These are phyloP conservation scores for Debaryomycetaceae sp. DNA, from an alignment of 1,139 yeast species.

Conservation along the genomic window DNA sequence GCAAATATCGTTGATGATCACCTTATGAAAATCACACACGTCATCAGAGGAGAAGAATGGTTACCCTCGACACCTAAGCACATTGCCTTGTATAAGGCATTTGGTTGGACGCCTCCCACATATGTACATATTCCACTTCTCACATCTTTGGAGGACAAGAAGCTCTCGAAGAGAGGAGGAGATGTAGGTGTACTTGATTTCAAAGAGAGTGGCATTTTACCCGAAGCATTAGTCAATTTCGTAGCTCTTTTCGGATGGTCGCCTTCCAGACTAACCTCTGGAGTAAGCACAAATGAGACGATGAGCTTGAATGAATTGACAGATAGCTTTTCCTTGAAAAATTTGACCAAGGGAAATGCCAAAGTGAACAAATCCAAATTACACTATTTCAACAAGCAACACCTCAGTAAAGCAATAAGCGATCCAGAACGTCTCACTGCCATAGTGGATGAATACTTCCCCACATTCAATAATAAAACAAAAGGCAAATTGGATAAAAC, in stretches of 20 bases:
- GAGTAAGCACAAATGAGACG: conserved; percentile 57
- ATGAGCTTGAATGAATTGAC: conserved; percentile 54
- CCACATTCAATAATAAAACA: conserved; percentile 14
- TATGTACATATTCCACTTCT: conserved; percentile 88
- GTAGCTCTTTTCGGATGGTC: conserved; percentile 95
- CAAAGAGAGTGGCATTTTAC: conserved; percentile 62
- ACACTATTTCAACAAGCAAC: conserved; percentile 69
- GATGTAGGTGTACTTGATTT: conserved; percentile 68
- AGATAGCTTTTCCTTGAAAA: conserved; percentile 50
- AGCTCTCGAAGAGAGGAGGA: conserved; percentile 81
- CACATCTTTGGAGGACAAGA: conserved; percentile 72
- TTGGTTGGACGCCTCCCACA: conserved; percentile 81
- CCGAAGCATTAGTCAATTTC: conserved; percentile 85
- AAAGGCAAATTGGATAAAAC: conserved; percentile 14
- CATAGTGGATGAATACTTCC: conserved; percentile 29
- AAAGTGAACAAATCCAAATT: conserved; percentile 81
- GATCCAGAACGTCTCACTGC: conserved; percentile 27
- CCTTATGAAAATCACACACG: conserved; percentile 88
- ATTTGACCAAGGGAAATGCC: conserved; percentile 88
- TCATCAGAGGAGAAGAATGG: conserved; percentile 98
- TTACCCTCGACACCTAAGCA: conserved; percentile 94
- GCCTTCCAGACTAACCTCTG: conserved; percentile 55
- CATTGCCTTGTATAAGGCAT: conserved; percentile 77
- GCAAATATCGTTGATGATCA: conserved; percentile 97
- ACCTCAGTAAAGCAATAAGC: conserved; percentile 40